Evolutionary conservation across 257 asterid species (phyloP).

Genomic region (Handroanthus guayacan): DNA sequence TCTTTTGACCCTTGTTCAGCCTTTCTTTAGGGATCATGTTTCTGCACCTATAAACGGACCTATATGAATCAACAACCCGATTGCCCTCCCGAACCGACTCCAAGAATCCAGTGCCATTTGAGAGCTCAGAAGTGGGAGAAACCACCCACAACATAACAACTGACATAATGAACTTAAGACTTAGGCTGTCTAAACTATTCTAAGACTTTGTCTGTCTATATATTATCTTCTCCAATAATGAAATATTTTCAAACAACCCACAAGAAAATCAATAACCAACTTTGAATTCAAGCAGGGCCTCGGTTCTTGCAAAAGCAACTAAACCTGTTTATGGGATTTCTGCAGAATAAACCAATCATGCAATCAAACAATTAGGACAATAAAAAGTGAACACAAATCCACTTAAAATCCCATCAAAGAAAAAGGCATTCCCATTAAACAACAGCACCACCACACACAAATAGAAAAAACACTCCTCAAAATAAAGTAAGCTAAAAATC

Average conservation of each 20-base stretch:
- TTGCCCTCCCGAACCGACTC: constrained; percentile 62
- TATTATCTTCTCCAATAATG: constrained; percentile 31
- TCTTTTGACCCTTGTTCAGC: constrained; percentile 51
- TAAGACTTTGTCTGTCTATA: constrained; percentile 38
- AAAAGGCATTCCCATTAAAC: constrained; percentile 29
- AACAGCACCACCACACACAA: constrained; percentile 35
- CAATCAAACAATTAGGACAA: constrained; percentile 24
- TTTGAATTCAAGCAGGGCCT: constrained; percentile 29
- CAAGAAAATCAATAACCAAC: constrained; percentile 31
- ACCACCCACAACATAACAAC: constrained; percentile 77
- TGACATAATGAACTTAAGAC: constrained; percentile 63
- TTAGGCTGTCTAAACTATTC: constrained; percentile 30
- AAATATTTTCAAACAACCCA: constrained; percentile 34
- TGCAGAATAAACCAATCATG: constrained; percentile 47
- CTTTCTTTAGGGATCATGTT: constrained; percentile 45
- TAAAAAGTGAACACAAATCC: not conserved
- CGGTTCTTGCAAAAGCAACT: constrained; percentile 46
- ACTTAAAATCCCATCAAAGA: constrained; percentile 25
- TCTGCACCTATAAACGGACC: constrained; percentile 39
- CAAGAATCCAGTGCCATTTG: constrained; percentile 57
- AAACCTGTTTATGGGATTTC: constrained; percentile 45
- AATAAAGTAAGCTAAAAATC: constrained; percentile 37
- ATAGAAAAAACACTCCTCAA: constrained; percentile 34
- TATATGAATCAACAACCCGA: constrained; percentile 49
- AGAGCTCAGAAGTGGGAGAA: constrained; percentile 65